Evolutionary conservation across 2,329 filamentous ascomycete species (phyloP), one percentile per base, ranked within the genome.

Genomic region (Saccharata proteae): DNA sequence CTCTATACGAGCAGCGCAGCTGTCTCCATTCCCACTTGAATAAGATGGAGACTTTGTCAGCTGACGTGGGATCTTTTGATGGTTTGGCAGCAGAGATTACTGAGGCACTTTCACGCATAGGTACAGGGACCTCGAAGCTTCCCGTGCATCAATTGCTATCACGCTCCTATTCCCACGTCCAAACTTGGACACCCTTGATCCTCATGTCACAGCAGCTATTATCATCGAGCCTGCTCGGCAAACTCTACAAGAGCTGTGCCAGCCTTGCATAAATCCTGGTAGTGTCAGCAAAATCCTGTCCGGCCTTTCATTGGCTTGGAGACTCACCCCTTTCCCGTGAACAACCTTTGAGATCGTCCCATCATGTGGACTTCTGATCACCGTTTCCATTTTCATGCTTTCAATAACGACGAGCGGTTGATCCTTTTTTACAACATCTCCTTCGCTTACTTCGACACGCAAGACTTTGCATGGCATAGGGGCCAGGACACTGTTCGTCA

Each of bases 391-490:
- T 55, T 69, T 64, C 61, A 66, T 66, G 37, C 60, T 64, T 47
- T 59, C 58, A 38, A 57, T 57, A 4, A 96, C 85, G 9, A 96
- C 82, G 36, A 98, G 61, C 5, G 84, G 75, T 35, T 88, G 76
- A 26, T 88, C 86, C 61, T 88, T 92, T 51, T 76, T 75, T 11
- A 98, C 90, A 27, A 58, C 59, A 40, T 93, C 74, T 0, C 90
- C 90, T 44, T 84, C 84, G 16, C 68, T 60, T 0, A 94, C 84
- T 55, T 93, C 82, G 28, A 94, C 90, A 42, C 83, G 75, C 39
- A 98, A 61, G 16, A 98, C 79, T 61, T 96, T 96, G 60, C 90
- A 96, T 2, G 90, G 90, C 90, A 98, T 98, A 0, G 90, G 90
- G 14, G 90, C 84, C 15, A 82, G 67, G 2, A 96, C 84, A 32